These are phyloP conservation scores for Didymella exigua DNA, from an alignment of 2,329 filamentous ascomycete genomes.

Conservation along the genomic window DNA sequence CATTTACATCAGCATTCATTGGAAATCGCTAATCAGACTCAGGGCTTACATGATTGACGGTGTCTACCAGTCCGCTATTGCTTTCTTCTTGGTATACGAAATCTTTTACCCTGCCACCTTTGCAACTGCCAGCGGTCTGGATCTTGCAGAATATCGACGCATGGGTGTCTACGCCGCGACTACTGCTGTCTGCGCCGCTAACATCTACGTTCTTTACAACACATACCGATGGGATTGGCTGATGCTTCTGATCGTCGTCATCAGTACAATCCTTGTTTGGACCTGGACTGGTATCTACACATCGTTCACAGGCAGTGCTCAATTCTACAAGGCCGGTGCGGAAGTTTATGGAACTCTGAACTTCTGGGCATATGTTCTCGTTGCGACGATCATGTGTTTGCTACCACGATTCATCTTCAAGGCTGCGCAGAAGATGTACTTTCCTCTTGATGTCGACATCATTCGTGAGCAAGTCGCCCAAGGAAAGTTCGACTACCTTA, in stretches of 20 bases:
- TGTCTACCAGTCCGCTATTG: slow-evolving; percentile 90
- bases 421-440: slow-evolving; percentile 89
- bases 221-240: slow-evolving; percentile 99
- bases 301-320: slow-evolving; percentile 60
- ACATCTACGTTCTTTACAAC: slow-evolving; percentile 93
- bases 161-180: slow-evolving; percentile 88
- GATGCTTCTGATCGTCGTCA: slow-evolving; percentile 77
- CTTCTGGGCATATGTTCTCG: slow-evolving; percentile 84
- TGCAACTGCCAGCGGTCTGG: slow-evolving; percentile 72
- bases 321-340: slow-evolving; percentile 77
- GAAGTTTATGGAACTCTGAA: slow-evolving; percentile 80
- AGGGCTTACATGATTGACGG: slow-evolving; percentile 90
- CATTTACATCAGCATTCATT: slow-evolving; percentile 15
- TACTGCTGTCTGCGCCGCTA: slow-evolving; percentile 85
- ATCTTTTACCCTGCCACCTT: slow-evolving; percentile 73
- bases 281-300: slow-evolving; percentile 95
- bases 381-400: slow-evolving; percentile 81
- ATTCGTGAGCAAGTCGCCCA: slow-evolving; percentile 87
- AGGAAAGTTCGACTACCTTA: slow-evolving; percentile 80
- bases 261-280: slow-evolving; percentile 88
- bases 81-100: slow-evolving; percentile 91
- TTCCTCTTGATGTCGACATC: slow-evolving; percentile 90
- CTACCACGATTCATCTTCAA: slow-evolving; percentile 89
- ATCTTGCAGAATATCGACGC: slow-evolving; percentile 77
- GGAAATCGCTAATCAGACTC: not conserved